phyloP scores from a whole-genome alignment of 495 filamentous ascomycete species.

The Glonium stellatum region DNA sequence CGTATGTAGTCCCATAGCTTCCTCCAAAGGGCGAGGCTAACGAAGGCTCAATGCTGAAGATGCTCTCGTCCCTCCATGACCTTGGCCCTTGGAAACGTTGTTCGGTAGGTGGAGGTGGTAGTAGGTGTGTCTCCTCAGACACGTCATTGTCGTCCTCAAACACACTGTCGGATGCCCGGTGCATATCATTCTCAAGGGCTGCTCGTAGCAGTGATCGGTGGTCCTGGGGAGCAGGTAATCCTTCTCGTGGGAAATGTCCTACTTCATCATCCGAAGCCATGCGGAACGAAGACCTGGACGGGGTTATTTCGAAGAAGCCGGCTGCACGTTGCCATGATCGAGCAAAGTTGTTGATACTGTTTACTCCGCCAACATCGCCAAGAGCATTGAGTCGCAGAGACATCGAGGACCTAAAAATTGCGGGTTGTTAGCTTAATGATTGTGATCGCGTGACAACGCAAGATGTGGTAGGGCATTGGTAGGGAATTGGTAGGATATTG shows the following conservation, averaged over 20 bases:
- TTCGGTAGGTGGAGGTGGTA: slow-evolving; percentile 12
- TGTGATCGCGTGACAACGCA: slow-evolving; percentile 5
- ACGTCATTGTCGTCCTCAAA: slow-evolving; percentile 25
- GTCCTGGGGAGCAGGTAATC: slow-evolving; percentile 33
- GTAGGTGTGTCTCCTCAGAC: slow-evolving; percentile 19
- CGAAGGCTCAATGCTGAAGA: slow-evolving; percentile 57
- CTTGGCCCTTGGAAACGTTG: slow-evolving; percentile 11
- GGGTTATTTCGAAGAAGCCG: slow-evolving; percentile 76
- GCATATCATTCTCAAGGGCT: slow-evolving; percentile 37
- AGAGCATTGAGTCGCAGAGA: slow-evolving; percentile 62
- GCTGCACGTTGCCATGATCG: slow-evolving; percentile 91
- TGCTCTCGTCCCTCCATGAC: slow-evolving; percentile 37
- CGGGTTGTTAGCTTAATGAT: slow-evolving; percentile 8
- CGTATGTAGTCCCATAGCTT: slow-evolving; percentile 71
- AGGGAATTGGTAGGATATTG: too few species aligned
- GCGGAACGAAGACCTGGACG: slow-evolving; percentile 62
- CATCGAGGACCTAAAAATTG: slow-evolving; percentile 51
- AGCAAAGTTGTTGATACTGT: slow-evolving; percentile 91
- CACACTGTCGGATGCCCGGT: slow-evolving; percentile 19
- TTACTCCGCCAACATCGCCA: slow-evolving; percentile 78
- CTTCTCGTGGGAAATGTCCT: slow-evolving; percentile 19
- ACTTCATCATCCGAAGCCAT: slow-evolving; percentile 41
- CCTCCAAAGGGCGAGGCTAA: slow-evolving; percentile 59
- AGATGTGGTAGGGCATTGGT: too few species aligned
- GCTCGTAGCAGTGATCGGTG: slow-evolving; percentile 43